Percentiles rank a stretch among this genome's conserved stretches.
These are phyloP conservation scores for Entomortierella parvispora DNA, from an alignment of 192 early-diverging fungal species.

Conservation along the genomic window DNA sequence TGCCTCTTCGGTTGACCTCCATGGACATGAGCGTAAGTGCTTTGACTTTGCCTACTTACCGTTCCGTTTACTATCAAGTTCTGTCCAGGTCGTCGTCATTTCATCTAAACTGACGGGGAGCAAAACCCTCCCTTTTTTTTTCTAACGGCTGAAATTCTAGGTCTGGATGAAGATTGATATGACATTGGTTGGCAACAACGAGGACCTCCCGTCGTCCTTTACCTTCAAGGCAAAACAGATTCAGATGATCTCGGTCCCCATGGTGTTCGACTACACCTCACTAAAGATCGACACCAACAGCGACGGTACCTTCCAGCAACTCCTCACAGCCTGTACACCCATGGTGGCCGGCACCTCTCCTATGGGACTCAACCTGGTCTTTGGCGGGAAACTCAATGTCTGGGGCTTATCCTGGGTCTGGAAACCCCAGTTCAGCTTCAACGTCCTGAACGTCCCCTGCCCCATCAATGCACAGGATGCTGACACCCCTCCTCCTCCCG, in stretches of 20 bases:
- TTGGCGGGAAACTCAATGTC: conserved; percentile 38
- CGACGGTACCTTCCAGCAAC: conserved; percentile 23
- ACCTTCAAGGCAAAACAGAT: conserved; percentile 17
- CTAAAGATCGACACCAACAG: conserved; percentile 35
- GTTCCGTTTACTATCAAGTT: background rate
- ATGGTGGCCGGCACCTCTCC: background rate
- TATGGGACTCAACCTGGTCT: conserved; percentile 15
- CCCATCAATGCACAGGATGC: conserved; percentile 28
- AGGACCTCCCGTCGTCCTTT: conserved; percentile 20
- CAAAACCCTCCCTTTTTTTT: background rate
- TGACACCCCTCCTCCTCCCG: background rate
- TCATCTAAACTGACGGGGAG: background rate
- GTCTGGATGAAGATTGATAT: conserved; percentile 46
- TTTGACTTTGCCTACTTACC: background rate
- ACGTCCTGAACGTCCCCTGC: conserved; percentile 29
- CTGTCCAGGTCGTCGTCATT: background rate
- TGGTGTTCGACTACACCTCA: conserved; percentile 38
- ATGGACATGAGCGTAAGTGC: conserved; percentile 39
- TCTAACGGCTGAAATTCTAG: background rate
- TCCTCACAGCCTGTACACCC: conserved; percentile 24
- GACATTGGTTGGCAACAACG: conserved; percentile 31
- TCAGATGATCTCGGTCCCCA: conserved; percentile 33
- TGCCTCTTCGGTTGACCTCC: conserved; percentile 27
- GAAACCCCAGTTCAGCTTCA: conserved; percentile 48
- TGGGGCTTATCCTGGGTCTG: conserved; percentile 42